Evolutionary conservation across 352 stramenopile genomes (phyloP), one percentile per base, ranked within the genome.

Genomic region (Phytophthora sojae): DNA sequence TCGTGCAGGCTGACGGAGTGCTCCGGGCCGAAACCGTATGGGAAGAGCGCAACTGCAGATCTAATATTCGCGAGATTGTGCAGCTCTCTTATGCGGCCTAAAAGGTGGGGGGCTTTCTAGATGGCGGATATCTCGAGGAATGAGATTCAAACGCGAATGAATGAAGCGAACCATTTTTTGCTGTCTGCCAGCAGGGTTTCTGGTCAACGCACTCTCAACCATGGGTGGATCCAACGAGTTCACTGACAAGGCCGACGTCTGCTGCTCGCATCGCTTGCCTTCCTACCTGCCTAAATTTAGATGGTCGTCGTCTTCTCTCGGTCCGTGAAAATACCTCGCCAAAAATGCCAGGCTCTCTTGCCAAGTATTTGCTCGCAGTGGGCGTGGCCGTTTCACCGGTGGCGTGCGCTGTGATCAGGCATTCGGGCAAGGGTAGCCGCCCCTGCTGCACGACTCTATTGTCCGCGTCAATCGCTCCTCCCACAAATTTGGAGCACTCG

Each of bases 21-120:
- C 85, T 96, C n/a, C 53, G 35, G 2, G 85, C 86, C 0, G 59
- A 88, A 44, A 74, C 81, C 19, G 83, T 96, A 11, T 93, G 85
- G 88, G 75, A 94, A 73, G 85, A 92, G 37, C 69, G 74, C 54
- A 83, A 96, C 61, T 81, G 71, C 35, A 72, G 82, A 21, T 96
- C 89, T 17, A 96, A 94, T 57, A 94, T 96, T 37, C 86, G 89
- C 25, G 85, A 91, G 64, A 95, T 96, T 61, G 79, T 96, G 45
- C 71, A 88, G 53, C 77, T 93, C 47, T 80, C 68, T 37, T 83
- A 80, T 65, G 49, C 53, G 23, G 30, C 19, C 45, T 70, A 8
- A 69, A 29, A 15, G 26, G 11, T 50, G 51, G 42, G 42, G 19
- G 30, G 7, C 7, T 32, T 47, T 67, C 50, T 58, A 66, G 53